Evolutionary conservation across 805 yeast genomes (phyloP).

Genomic region (Blastobotrys robertii): DNA sequence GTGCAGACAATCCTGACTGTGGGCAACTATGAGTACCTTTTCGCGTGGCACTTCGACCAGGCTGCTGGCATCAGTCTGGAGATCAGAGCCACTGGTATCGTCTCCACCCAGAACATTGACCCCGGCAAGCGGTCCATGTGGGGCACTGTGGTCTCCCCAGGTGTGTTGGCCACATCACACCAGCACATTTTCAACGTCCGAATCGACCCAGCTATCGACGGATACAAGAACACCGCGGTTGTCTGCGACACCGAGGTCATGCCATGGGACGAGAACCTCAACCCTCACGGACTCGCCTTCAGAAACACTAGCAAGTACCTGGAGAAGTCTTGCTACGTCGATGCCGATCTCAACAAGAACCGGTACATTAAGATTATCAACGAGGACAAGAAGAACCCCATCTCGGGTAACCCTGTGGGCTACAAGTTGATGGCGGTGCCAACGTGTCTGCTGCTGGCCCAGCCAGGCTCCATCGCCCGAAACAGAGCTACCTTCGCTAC

Average conservation of each 20-base stretch:
- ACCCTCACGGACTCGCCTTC: slow-evolving; percentile 66
- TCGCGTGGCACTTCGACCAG: slow-evolving; percentile 63
- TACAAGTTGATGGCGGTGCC: slow-evolving; percentile 72
- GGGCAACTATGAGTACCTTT: slow-evolving; percentile 72
- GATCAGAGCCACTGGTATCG: slow-evolving; percentile 78
- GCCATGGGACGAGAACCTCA: slow-evolving; percentile 39
- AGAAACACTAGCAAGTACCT: slow-evolving; percentile 50
- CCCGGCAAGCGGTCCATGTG: slow-evolving; percentile 52
- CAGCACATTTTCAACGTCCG: slow-evolving; percentile 74
- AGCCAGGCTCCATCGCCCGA: slow-evolving; percentile 51
- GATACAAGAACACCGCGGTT: slow-evolving; percentile 64
- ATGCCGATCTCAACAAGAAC: slow-evolving; percentile 67
- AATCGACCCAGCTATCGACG: slow-evolving; percentile 76
- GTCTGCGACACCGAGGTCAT: slow-evolving; percentile 60
- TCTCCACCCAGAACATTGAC: slow-evolving; percentile 77
- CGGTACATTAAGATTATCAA: slow-evolving; percentile 69
- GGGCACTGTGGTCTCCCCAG: slow-evolving; percentile 71
- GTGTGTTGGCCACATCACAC: slow-evolving; percentile 76
- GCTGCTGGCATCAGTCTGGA: slow-evolving; percentile 72
- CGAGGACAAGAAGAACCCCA: slow-evolving; percentile 59
- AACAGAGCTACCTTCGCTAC: slow-evolving; percentile 71
- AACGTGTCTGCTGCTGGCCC: slow-evolving; percentile 65
- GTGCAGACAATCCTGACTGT: slow-evolving; percentile 79
- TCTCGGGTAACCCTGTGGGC: slow-evolving; percentile 65
- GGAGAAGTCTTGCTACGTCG: slow-evolving; percentile 62